Evolutionary conservation across 2,329 filamentous ascomycete genomes (phyloP).

Genomic region (Sphaerulina vaccinii): DNA sequence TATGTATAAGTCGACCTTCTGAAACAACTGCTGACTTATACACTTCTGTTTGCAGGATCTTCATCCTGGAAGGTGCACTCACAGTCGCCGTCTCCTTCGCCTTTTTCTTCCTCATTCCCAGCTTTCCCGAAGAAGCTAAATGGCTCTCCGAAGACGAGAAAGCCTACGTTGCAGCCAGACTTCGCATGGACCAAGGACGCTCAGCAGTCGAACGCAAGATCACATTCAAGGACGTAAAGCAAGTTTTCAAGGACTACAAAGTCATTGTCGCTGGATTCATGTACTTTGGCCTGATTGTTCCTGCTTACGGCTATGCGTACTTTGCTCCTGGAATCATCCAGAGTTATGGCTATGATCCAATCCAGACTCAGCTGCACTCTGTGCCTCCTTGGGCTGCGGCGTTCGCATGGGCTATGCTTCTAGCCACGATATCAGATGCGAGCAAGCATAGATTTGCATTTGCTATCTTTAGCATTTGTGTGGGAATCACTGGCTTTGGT

Average conservation of each 20-base stretch:
- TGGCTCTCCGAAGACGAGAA: conserved; percentile 51
- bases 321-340: conserved; percentile 44
- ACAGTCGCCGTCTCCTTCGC: conserved; percentile 46
- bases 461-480: conserved; percentile 63
- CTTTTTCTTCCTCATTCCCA: conserved; percentile 50
- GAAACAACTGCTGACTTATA: too few species aligned
- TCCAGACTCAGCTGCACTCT: conserved; percentile 55
- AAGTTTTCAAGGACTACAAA: conserved; percentile 52
- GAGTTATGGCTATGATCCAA: conserved; percentile 51
- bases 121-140: conserved; percentile 51
- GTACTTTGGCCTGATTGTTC: conserved; percentile 51
- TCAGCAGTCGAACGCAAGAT: conserved; percentile 48
- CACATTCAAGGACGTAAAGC: conserved; percentile 43
- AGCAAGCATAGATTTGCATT: conserved; percentile 73
- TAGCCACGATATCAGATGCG: conserved; percentile 71
- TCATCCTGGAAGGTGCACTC: conserved; percentile 64
- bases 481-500: conserved; percentile 71
- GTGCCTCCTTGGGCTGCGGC: conserved; percentile 67
- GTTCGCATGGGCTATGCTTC: conserved; percentile 74
- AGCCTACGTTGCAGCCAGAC: conserved; percentile 46
- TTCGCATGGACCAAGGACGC: conserved; percentile 49
- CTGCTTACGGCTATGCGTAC: conserved; percentile 41
- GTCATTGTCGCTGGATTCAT: conserved; percentile 52
- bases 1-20: conserved; percentile 45
- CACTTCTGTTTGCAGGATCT: too few species aligned